Base-by-base conservation (phyloP, 2,329 filamentous ascomycete genomes). In the Setomelanomma holmii region DNA sequence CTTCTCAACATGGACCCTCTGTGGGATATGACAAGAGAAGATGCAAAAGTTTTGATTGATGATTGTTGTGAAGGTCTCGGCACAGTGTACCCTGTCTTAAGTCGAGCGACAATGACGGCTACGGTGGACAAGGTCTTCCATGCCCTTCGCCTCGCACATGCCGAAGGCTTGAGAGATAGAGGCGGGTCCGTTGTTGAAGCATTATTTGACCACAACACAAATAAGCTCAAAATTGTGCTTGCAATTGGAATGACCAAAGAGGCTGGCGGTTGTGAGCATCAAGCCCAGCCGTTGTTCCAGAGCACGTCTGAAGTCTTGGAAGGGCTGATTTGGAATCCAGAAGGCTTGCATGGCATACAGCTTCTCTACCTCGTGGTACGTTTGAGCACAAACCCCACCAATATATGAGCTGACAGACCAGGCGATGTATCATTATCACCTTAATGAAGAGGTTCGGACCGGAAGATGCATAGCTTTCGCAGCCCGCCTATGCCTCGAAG, bases 391-490 rank as follows among this genome's bases (percentile, higher is more conserved):
- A 11, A 11, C 11, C 12, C 19, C 5, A 16, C 2, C 19, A 14
- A 8, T 12, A 20, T 17, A 4, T 38, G 14, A 22, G 20, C n/a
- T 51, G 16, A 51, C n/a, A 4, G 40, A 10, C n/a, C n/a, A 55
- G 52, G 52, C 52, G 1, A 55, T 51, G 47, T 55, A 55, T 21
- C 52, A 55, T n/a, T 55, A 48, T 30, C 48, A 51, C 40, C 43
- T 55, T 5, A 55, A 55, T 22, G 52, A 55, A 24, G 52, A 55
- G 36, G 52, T 55, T 5, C 52, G 52, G 12, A 55, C 52, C 27
- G 47, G 52, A 4, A 33, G 52, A 39, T 55, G 52, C 33, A 55
- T 51, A 36, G 52, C 52, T 14, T 55, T 55, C 40, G 52, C 52
- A 17, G 52, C 48, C 5, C 39, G 52, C 14, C 48, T 55, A 11